These are phyloP conservation scores for Trichoderma breve DNA, from an alignment of 2,329 filamentous ascomycete species.

Conservation along the genomic window DNA sequence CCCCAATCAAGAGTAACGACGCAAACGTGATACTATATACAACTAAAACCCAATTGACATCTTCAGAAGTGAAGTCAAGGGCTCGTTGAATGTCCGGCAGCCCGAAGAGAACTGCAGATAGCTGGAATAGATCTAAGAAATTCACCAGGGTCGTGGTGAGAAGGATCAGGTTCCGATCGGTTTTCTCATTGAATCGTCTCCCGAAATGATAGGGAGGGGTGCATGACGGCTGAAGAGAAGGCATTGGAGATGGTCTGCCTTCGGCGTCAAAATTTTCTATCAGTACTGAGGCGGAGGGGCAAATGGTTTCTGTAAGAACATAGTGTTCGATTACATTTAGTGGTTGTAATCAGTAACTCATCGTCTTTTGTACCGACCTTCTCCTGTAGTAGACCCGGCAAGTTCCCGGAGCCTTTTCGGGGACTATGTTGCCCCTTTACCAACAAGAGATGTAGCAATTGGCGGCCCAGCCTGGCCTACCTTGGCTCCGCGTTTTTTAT, in stretches of 20 bases:
- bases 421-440: no score
- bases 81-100: not conserved
- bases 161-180: not conserved
- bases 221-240: not conserved
- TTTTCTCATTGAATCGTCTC: not conserved
- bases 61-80: not conserved
- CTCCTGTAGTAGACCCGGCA: no score
- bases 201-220: not conserved
- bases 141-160: not conserved
- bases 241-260: not conserved
- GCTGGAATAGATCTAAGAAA: not conserved
- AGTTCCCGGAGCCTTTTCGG: no score
- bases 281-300: no score
- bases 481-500: no score
- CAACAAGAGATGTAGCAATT: no score
- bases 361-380: no score
- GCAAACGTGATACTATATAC: not conserved
- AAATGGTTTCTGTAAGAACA: no score
- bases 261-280: no score
- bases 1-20: not conserved
- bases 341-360: no score
- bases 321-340: no score
- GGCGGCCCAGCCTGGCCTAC: no score
- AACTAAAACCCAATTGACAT: not conserved
- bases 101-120: not conserved